Evolutionary conservation across 306 rosid species (phyloP), one percentile per base, ranked within the genome.

Genomic region (Potentilla sterilis): DNA sequence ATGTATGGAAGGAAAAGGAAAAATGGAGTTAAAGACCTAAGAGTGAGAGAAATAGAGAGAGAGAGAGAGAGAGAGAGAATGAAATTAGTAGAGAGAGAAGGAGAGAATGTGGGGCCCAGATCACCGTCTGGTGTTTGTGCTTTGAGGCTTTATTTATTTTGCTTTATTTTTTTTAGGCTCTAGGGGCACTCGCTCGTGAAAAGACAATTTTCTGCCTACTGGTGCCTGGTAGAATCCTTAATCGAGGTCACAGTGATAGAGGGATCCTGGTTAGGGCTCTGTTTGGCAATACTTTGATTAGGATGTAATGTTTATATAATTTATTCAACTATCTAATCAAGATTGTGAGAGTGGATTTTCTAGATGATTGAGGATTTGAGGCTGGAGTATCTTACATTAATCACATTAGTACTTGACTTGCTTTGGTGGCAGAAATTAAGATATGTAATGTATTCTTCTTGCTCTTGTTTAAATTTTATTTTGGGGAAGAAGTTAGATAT

Each of bases 201-300:
- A 87, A 42, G 81, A 83, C 91, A 4, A 61, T 58, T 80, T 72
- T 61, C 9, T 14, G 44, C 85, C 80, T 77, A 72, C 28, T 22
- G 16, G 9, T 66, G 18, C 2, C 48, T 48, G 76, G 40, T 19
- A 34, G 28, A 63, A 75, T 75, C 86, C 68, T 75, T 42, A 70
- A 70, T 51, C 76, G 72, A 72, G 78, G 72, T 70, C 80, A 28
- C 28, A 21, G 63, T 67, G 21, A 40, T 11, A 37, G 65, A 6
- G 4, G 2, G 43, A 37, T 18, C 43, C 62, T 62, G 41, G 32
- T 12, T 32, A 28, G 64, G 47, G 61, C 10, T 13, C 66, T 72
- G 72, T 78, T 77, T 78, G 78, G 77, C 32, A 63, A 37, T 28
- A 7, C 16, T 8, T 38, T 64, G 15, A 14, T 46, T 10, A 9